Base-by-base conservation (phyloP, 2,329 filamentous ascomycete species). In the Pseudogymnoascus sp. region DNA sequence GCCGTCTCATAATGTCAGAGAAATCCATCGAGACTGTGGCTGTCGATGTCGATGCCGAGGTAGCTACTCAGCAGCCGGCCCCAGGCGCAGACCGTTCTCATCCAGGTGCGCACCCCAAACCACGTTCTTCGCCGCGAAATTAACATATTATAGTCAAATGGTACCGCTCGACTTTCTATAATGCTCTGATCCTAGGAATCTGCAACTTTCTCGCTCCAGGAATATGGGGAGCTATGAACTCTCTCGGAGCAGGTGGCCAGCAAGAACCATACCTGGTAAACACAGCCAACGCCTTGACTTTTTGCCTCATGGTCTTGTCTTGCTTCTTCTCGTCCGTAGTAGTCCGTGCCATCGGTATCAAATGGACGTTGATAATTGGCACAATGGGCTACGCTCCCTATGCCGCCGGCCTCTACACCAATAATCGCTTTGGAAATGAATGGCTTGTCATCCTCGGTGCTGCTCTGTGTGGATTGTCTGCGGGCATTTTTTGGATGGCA, bases 171-270 rank as follows among this genome's bases (percentile, higher is more conserved):
- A 88, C 87, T 0, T 86, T 87, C 66, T 90, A 84, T 75, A 90
- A 90, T 74, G 85, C 87, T 59, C 81, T 86, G 33, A 82, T 91
- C 38, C 80, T 91, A 1, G 87, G 88, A 0, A 72, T 90, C 8
- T 89, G 85, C 73, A 89, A 88, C 68, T 83, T 90, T 64, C 77
- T 85, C 1, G 86, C 87, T 0, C 87, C 87, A 0, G 87, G 87
- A 0, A 86, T 90, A 63, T 90, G 87, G 87, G 81, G 79, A 11
- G 86, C 86, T 6, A 88, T 90, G 86, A 90, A 89, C 74, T 85
- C 81, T 0, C 79, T 90, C 0, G 87, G 87, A 8, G 88, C 86
- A 1, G 88, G 87, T 57, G 88, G 88, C 2, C 79, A 82, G 30
- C 79, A 85, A 65, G 78, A 79, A 7, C 87, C 87, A 0, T 80